Evolutionary conservation across 225 moss, liverwort and hornwort genomes (phyloP), one percentile per base, ranked within the genome.

Genomic region (Polytrichum formosum): DNA sequence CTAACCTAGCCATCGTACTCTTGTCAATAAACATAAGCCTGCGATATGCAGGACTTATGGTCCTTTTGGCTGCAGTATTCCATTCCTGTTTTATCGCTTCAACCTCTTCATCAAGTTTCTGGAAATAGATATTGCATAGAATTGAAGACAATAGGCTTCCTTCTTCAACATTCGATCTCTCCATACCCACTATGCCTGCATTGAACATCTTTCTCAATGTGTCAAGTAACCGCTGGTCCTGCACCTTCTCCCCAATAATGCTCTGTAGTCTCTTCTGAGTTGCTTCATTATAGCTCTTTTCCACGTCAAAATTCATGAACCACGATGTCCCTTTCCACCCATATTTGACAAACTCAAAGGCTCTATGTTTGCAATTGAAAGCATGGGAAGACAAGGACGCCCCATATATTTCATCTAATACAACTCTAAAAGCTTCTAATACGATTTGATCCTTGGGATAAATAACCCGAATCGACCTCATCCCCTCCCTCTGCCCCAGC

Each of bases 271-370:
- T 54, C 61, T 83, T 87, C 21, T 78, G 78, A 63, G 75, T 87
- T 56, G 83, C 74, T 19, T 69, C 83, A 30, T 84, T 67, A 18
- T 83, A 87, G 60, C 56, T 72, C 68, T 76, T 83, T 64, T 81
- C 66, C 5, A 83, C 67, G 18, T 9, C 17, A 22, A 87, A 80
- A 62, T 87, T 70, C 73, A 87, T 63, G 20, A 87, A 87, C 87
- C 87, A 87, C 16, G 87, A 87, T 1, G 76, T 84, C 29, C 87
- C 87, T 79, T 74, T 76, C 87, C 87, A 87, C 10, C 79, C 78
- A 64, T 72, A 79, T 69, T 84, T 87, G 63, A 87, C 81, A 56
- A 76, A 78, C 72, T 81, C 78, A 10, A 87, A 83, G n/a, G 87
- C 81, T 16, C 70, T 77, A 7, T 87, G 87, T 26, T 84, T 87